Base-by-base conservation (phyloP, 2,329 filamentous ascomycete genomes). In the Trichoderma atrobrunneum region DNA sequence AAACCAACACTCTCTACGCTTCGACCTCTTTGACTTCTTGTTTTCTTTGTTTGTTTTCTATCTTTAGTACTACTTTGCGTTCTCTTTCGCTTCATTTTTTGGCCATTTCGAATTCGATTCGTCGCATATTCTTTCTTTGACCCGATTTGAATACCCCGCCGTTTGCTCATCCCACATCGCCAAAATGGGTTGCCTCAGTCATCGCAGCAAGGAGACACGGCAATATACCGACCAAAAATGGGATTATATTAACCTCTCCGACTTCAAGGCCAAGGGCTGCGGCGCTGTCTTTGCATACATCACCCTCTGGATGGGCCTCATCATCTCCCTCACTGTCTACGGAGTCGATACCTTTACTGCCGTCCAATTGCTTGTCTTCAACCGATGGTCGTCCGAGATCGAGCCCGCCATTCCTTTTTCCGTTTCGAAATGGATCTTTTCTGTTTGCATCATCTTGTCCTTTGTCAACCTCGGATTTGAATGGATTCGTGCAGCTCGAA, bases 401-500 rank as follows among this genome's bases (percentile, higher is more conserved):
- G 84, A 93, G 76, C 94, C 94, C 1, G 87, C 89, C 54, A 92
- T 98, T 75, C 88, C 90, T 4, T 90, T 97, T 78, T 84, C 89
- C 63, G 88, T 95, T 69, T 92, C 94, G 14, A 97, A 96, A 84
- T 98, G 95, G 94, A 95, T 99, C 80, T 99, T 98, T 80, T 92
- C 93, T 32, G 89, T 90, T 71, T 97, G 95, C 80, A 98, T 99
- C 79, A 92, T 98, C 74, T 86, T 96, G 43, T 98, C 95, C 11
- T 95, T 95, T 80, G 84, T 94, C 75, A 93, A 98, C 75, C 87
- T 97, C 32, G 86, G 84, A 18, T 96, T 92, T 78, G 93, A 97
- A 81, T 94, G 93, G 84, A 79, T 97, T 62, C 89, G 92, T 69
- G 94, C 95, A 30, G 84, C 92, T 73, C 90, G 91, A 60, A 93